Percentiles rank a stretch among this genome's conserved stretches.
Conservation (phyloP, 441 rosid genomes). For the Capsella rubella region DNA sequence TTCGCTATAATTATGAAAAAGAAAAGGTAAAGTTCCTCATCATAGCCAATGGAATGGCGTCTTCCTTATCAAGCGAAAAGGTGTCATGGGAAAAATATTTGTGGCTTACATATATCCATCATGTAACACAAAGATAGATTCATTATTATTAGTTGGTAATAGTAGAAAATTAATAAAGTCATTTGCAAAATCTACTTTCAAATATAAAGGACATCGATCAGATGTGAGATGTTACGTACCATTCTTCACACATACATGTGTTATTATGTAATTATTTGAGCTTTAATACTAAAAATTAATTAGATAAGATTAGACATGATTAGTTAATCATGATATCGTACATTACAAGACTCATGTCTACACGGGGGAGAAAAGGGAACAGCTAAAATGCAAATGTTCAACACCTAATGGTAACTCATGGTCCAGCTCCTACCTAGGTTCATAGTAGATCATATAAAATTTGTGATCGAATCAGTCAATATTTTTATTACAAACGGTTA, state of each 20-base stretch:
- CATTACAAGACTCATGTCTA: conserved; percentile 21
- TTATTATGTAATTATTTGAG: neutral
- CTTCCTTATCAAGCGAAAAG: conserved; percentile 43
- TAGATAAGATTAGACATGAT: conserved; percentile 12
- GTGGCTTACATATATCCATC: conserved; percentile 33
- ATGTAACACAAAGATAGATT: conserved; percentile 18
- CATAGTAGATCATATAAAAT: neutral
- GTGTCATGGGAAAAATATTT: conserved; percentile 37
- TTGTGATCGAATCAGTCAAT: neutral
- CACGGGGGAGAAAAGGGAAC: conserved; percentile 15
- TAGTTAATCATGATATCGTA: conserved; percentile 29
- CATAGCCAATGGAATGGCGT: conserved; percentile 43
- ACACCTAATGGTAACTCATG: conserved; percentile 22
- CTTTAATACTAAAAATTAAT: neutral
- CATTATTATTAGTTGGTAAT: neutral
- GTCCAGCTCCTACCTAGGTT: conserved; percentile 20
- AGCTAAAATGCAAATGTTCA: conserved; percentile 32
- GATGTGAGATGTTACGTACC: conserved; percentile 31
- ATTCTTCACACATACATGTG: conserved; percentile 36
- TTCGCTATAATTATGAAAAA: conserved; percentile 22
- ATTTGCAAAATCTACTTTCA: neutral
- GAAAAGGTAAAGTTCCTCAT: conserved; percentile 35
- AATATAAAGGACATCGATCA: conserved; percentile 9
- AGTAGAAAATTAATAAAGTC: neutral
- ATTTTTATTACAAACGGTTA: neutral